A percentile compares a stretch with the other conserved stretches of the same genome.
phyloP scores from a whole-genome alignment of 2,329 filamentous ascomycete genomes.

The Fusarium odoratissimum region DNA sequence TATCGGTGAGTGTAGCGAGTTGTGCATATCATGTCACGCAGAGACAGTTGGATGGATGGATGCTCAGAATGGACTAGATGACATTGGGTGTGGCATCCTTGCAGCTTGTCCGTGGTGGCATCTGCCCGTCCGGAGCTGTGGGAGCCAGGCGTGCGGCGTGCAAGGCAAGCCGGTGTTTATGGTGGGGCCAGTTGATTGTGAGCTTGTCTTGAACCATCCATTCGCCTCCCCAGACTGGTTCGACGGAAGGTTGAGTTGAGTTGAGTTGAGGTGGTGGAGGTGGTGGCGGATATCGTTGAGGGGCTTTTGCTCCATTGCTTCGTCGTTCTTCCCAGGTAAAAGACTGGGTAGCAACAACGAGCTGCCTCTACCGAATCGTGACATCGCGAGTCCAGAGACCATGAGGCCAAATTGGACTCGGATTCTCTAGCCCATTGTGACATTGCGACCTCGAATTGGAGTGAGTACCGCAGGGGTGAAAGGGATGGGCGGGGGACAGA shows the following conservation, averaged over 20 bases:
- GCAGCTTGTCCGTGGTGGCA: constrained; percentile 34
- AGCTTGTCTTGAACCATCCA: constrained; percentile 33
- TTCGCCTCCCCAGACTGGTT: constrained; percentile 30
- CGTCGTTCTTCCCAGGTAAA: background rate
- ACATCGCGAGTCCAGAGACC: background rate
- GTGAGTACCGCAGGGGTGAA: constrained; percentile 35
- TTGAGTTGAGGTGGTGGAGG: constrained; percentile 9
- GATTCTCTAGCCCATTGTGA: constrained; percentile 33
- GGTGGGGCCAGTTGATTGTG: constrained; percentile 39
- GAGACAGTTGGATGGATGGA: constrained; percentile 31
- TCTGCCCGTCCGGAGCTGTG: constrained; percentile 41
- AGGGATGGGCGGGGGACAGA: constrained; percentile 40
- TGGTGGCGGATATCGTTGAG: background rate
- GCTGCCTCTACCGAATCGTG: background rate
- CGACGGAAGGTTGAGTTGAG: background rate
- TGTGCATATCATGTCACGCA: constrained; percentile 46
- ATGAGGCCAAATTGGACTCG: constrained; percentile 24
- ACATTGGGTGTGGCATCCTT: constrained; percentile 36
- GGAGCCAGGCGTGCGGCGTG: constrained; percentile 28
- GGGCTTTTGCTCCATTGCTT: background rate
- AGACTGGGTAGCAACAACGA: background rate
- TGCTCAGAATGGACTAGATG: constrained; percentile 24
- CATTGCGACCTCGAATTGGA: constrained; percentile 39
- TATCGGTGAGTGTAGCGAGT: constrained; percentile 32
- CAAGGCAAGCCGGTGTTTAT: constrained; percentile 42